Evolutionary conservation across 257 asterid species (phyloP), one percentile per base, ranked within the genome.

Genomic region (Eucommia ulmoides): DNA sequence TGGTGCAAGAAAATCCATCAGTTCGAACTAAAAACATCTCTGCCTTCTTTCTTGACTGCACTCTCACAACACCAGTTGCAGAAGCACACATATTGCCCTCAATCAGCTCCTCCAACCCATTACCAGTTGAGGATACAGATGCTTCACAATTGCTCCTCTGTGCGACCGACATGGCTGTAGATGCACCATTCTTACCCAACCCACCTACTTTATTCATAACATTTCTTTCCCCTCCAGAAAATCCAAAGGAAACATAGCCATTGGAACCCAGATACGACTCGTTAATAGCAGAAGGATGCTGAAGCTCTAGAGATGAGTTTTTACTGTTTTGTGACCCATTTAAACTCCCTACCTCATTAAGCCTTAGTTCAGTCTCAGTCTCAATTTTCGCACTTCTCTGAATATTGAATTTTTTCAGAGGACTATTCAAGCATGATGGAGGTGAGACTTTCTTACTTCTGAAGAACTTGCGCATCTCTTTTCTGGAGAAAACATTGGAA

Each of bases 11-110:
- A 70, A 80, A 73, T 26, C 99, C 99, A 74, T 91, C 96, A 44
- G 99, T 91, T 57, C 96, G 84, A 49, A 86, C 96, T 65, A 91
- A 81, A 73, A 86, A 91, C 99, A 91, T 91, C 83, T 91, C 99
- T 26, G 99, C 95, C 70, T 91, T 91, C 77, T 73, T 86, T 64
- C 99, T 74, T 19, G 99, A 91, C 64, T 86, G 99, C 69, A 86
- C 79, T 70, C 99, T 76, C 57, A 91, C 99, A 52, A 91, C 96
- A 55, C 95, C 99, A 25, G 99, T 91, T 58, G 96, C 74, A 16
- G 95, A 86, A 54, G 81, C 77, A 61, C 96, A 81, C 99, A 91
- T 86, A 73, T 77, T 65, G 22, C 75, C 75, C 59, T 82, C 95
- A 33, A 83, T 60, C 41, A 66, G 41, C 56, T 76, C 93, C 56